Base-by-base conservation (phyloP, 2,329 filamentous ascomycete genomes). In the Fusarium sacchari region DNA sequence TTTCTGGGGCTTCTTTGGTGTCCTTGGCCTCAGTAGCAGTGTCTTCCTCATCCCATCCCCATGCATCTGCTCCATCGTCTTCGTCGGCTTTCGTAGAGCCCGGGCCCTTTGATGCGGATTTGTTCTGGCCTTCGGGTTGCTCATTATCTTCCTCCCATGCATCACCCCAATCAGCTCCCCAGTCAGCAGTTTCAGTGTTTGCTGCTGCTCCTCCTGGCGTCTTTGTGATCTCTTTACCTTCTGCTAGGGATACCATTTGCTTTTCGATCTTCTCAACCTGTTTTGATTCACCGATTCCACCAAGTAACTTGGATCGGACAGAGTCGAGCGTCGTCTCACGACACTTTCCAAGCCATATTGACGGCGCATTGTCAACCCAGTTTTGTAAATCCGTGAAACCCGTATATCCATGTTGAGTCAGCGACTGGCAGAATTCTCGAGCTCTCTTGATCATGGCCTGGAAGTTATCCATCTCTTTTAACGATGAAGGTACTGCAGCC, bases 221-320 rank as follows among this genome's bases (percentile, higher is more conserved):
- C 36, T 78, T 78, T 40, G 88, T 83, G 42, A 95, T 85, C 68
- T 92, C 86, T 62, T 90, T 89, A 59, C 93, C 92, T 72, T 92
- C 90, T 1, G 86, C 85, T 55, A 88, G 87, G 5, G 91, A 91
- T 1, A 98, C 87, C 80, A 92, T 90, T 77, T 96, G 92, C 55
- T 92, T 97, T 81, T 98, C 96, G 3, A 97, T 86, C 76, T 93
- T 90, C 80, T 98, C 95, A 3, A 97, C 95, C 50, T 88, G 86
- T 74, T 90, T 92, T 20, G 91, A 87, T 32, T 86, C 82, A 14
- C 91, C 91, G 43, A 96, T 87, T 2, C 92, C 93, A 58, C 85
- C 84, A 7, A 90, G 87, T 6, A 98, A 86, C 50, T 92, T 88
- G 26, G 83, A 88, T 30, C 96, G 90, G 18, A 97, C 90, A 39